Evolutionary conservation across 2,329 filamentous ascomycete genomes (phyloP).

Genomic region (Phyllosticta citriasiana): DNA sequence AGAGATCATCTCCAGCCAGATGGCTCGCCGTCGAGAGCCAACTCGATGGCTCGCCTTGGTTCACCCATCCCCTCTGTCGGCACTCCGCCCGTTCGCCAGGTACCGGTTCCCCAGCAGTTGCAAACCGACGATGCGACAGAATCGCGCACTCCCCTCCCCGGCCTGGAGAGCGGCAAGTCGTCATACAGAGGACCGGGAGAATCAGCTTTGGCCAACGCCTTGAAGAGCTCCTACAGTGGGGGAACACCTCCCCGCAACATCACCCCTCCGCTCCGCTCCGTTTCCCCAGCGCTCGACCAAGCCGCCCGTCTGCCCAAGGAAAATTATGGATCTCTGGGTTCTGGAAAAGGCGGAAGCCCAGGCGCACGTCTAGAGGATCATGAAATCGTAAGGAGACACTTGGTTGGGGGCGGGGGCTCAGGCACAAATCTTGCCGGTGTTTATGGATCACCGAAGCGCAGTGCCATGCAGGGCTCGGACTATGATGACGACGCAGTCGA

Average conservation of each 20-base stretch:
- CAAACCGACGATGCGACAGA: constrained; percentile 17
- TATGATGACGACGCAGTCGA: constrained; percentile 39
- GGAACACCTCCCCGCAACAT: constrained; percentile 58
- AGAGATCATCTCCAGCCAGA: constrained; percentile 19
- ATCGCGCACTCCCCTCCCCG: constrained; percentile 54
- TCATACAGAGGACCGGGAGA: constrained; percentile 67
- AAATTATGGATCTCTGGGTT: constrained; percentile 78
- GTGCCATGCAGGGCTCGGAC: constrained; percentile 15
- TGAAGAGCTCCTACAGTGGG: constrained; percentile 63
- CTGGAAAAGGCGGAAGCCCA: constrained; percentile 24
- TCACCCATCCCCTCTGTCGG: constrained; percentile 45
- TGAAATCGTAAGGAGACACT: constrained; percentile 80
- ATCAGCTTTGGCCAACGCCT: constrained; percentile 79
- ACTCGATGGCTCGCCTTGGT: constrained; percentile 45
- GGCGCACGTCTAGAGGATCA: constrained; percentile 61
- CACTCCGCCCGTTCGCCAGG: constrained; percentile 41
- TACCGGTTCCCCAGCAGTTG: constrained; percentile 41
- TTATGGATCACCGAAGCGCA: constrained; percentile 26
- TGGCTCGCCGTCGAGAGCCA: constrained; percentile 39
- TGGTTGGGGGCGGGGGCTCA: constrained; percentile 54
- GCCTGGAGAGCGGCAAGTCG: constrained; percentile 41
- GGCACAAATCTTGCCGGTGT: constrained; percentile 21
- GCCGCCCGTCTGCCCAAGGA: constrained; percentile 49
- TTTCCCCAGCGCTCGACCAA: constrained; percentile 42
- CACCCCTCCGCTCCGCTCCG: constrained; percentile 42